Percentiles rank a stretch among this genome's conserved stretches.
These are phyloP conservation scores for Platismatia glauca DNA, from an alignment of 495 filamentous ascomycete species.

Conservation along the genomic window DNA sequence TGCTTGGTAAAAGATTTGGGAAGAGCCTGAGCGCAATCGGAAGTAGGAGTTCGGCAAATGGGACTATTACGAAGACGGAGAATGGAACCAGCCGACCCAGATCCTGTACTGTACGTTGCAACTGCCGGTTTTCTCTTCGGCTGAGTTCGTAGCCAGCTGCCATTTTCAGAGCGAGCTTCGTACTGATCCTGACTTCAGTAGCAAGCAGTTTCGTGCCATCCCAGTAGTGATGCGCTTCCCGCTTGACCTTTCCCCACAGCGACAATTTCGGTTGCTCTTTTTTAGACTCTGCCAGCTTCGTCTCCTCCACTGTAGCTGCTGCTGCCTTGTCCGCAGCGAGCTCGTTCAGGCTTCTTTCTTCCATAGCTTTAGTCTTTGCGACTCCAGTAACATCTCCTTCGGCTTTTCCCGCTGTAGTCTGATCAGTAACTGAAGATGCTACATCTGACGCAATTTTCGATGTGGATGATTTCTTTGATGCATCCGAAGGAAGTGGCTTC, in stretches of 20 bases:
- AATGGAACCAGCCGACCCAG: constrained; percentile 89
- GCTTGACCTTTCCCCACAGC: constrained; percentile 83
- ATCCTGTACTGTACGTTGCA: constrained; percentile 88
- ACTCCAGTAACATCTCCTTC: constrained; percentile 33
- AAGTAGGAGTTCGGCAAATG: constrained; percentile 91
- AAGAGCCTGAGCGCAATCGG: constrained; percentile 89
- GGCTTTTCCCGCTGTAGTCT: constrained; percentile 19
- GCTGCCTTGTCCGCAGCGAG: constrained; percentile 39
- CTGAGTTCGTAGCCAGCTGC: constrained; percentile 94
- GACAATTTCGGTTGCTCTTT: constrained; percentile 81
- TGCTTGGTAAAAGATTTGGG: constrained; percentile 93
- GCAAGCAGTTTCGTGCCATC: constrained; percentile 97
- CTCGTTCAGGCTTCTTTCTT: constrained; percentile 37
- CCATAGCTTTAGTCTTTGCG: constrained; percentile 37
- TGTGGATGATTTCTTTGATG: constrained; percentile 21
- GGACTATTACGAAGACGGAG: constrained; percentile 93
- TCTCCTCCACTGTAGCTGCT: constrained; percentile 36
- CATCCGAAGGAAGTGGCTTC: constrained; percentile 60
- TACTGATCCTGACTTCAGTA: constrained; percentile 87
- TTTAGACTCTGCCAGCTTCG: constrained; percentile 55
- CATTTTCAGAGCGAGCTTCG: constrained; percentile 89
- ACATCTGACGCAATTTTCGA: constrained; percentile 30
- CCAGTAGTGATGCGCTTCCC: constrained; percentile 90
- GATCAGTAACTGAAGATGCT: constrained; percentile 24
- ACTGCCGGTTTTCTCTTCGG: constrained; percentile 76